Conservation (phyloP, 306 rosid genomes). For the Benincasa hispida region DNA sequence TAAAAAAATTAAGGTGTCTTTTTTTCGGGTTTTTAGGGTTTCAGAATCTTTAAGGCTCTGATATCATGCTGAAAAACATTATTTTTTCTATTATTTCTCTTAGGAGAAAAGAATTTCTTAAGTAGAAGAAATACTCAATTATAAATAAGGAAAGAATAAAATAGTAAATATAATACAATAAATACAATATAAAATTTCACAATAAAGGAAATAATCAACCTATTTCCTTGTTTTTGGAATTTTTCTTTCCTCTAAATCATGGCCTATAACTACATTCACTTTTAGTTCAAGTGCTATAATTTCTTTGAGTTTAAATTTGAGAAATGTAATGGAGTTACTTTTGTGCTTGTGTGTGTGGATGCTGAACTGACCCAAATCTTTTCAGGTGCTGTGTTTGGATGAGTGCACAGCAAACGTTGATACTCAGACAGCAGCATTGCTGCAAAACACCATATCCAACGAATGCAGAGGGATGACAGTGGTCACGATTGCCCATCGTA, state of each 20-base stretch:
- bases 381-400: constrained; percentile 90
- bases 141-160: too few relatives aligned
- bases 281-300: background rate
- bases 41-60: too few relatives aligned
- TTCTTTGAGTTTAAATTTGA: background rate
- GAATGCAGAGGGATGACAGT: constrained; percentile 80
- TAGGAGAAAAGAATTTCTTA: too few relatives aligned
- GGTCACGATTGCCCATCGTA: constrained; percentile 87
- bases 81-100: too few relatives aligned
- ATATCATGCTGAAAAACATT: too few relatives aligned
- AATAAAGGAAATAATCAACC: too few relatives aligned
- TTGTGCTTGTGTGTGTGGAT: background rate
- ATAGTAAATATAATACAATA: too few relatives aligned
- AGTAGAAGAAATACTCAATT: too few relatives aligned
- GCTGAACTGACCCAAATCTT: background rate
- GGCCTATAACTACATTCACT: background rate
- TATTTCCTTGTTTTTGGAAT: background rate
- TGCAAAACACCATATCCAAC: constrained; percentile 60
- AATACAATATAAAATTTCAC: too few relatives aligned
- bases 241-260: background rate
- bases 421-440: constrained; percentile 65
- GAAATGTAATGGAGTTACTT: background rate
- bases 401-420: constrained; percentile 93
- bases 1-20: too few relatives aligned
- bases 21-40: too few relatives aligned